These are phyloP conservation scores for Aquilaria yunnanensis DNA, from an alignment of 345 rosid species.

Conservation along the genomic window DNA sequence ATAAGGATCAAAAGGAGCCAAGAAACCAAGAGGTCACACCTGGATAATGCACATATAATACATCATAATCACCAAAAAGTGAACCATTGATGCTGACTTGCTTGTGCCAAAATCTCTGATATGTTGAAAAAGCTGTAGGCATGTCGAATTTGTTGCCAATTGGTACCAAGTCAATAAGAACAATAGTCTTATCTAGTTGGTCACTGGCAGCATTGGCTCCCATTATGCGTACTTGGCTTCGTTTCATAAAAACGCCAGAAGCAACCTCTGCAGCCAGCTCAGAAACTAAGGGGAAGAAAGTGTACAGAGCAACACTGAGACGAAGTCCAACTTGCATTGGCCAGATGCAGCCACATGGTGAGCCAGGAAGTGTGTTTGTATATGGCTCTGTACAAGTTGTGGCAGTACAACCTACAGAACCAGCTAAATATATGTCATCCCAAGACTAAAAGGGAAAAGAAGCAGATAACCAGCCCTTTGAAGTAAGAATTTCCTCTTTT, in stretches of 20 bases:
- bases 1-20: neutral
- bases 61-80: constrained; percentile 61
- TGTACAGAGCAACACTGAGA: constrained; percentile 63
- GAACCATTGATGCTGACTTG: constrained; percentile 49
- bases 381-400: constrained; percentile 62
- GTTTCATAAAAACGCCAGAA: constrained; percentile 79
- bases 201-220: constrained; percentile 82
- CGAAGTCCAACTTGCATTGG: constrained; percentile 82
- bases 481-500: neutral
- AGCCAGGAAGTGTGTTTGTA: constrained; percentile 83
- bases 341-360: constrained; percentile 84
- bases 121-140: constrained; percentile 60
- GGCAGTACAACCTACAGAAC: constrained; percentile 58
- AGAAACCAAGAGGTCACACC: constrained; percentile 25
- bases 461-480: constrained; percentile 1
- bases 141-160: constrained; percentile 65
- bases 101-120: constrained; percentile 74
- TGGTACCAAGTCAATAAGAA: constrained; percentile 74
- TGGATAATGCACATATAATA: constrained; percentile 71
- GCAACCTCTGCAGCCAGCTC: constrained; percentile 71
- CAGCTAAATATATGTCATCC: constrained; percentile 16
- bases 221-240: constrained; percentile 88
- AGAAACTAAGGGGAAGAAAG: constrained; percentile 86
- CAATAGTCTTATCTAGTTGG: constrained; percentile 68
- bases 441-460: neutral